Evolutionary conservation across 2,329 filamentous ascomycete genomes (phyloP).

Genomic region (Pseudohalonectria lignicola): DNA sequence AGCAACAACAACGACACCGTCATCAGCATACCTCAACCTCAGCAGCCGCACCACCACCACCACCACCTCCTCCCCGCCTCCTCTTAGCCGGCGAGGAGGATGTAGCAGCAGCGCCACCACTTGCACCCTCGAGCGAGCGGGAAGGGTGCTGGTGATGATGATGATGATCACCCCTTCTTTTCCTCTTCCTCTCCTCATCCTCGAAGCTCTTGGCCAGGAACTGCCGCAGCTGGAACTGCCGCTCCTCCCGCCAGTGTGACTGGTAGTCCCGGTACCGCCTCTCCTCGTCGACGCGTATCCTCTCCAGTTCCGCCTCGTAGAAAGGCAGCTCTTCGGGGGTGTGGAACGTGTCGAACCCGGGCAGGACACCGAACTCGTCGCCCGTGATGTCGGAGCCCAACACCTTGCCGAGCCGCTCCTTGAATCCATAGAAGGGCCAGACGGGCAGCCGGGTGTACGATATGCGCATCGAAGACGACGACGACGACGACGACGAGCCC

Average conservation of each 20-base stretch:
- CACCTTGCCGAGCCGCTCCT: conserved; percentile 41
- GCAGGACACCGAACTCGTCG: conserved; percentile 15
- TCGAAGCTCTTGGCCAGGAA: conserved; percentile 29
- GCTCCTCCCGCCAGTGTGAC: conserved; percentile 21
- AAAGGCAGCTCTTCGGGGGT: conserved; percentile 9
- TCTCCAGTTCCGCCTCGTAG: conserved; percentile 29
- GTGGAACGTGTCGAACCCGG: conserved; percentile 7
- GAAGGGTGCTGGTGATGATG: too few relatives aligned
- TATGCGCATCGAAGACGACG: conserved; percentile 16
- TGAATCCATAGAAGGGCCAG: conserved; percentile 44
- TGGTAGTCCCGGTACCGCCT: conserved; percentile 6
- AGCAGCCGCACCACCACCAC: background rate
- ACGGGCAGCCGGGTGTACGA: conserved; percentile 36
- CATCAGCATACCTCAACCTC: conserved; percentile 1
- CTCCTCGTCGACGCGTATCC: conserved; percentile 27
- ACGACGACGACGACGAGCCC: conserved; percentile 4
- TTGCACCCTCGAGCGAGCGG: too few relatives aligned
- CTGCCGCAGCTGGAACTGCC: conserved; percentile 23
- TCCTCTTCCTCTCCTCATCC: conserved; percentile 13
- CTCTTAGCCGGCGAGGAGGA: background rate
- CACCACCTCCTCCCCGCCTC: background rate
- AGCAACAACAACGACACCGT: background rate
- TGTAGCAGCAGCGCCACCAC: background rate
- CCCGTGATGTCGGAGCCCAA: conserved; percentile 40
- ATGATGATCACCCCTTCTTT: background rate